Conservation (phyloP, 805 yeast species). For the Candida pseudoglaebosa region DNA sequence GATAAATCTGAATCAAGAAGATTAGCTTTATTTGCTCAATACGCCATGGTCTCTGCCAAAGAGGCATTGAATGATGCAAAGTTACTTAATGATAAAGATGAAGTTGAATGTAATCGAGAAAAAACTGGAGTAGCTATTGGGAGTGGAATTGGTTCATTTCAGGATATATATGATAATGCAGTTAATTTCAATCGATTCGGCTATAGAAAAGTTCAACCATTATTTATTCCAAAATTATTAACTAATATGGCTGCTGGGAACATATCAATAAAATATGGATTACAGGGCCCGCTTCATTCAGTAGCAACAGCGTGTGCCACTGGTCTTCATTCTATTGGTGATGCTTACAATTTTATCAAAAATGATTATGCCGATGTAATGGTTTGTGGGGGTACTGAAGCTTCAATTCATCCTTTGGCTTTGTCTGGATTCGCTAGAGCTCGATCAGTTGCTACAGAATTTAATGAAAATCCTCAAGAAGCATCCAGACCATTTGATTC, state of each 20-base stretch:
- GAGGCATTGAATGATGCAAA: conserved; percentile 75
- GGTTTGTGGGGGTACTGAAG: conserved; percentile 94
- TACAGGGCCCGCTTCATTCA: conserved; percentile 83
- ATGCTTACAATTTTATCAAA: conserved; percentile 75
- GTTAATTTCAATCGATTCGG: conserved; percentile 42
- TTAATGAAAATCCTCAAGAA: conserved; percentile 53
- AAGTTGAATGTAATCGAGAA: conserved; percentile 37
- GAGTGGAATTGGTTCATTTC: conserved; percentile 86
- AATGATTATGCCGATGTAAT: conserved; percentile 81
- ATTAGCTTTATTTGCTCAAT: conserved; percentile 69
- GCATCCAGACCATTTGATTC: conserved; percentile 89
- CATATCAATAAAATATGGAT: conserved; percentile 70
- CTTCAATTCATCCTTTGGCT: conserved; percentile 80
- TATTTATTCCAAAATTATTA: conserved; percentile 78
- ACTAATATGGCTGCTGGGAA: conserved; percentile 95
- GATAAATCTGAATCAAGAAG: conserved; percentile 51
- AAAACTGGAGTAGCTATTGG: conserved; percentile 80
- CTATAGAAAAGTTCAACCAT: conserved; percentile 73
- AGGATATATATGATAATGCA: conserved; percentile 64
- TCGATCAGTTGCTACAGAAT: conserved; percentile 65
- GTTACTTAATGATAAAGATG: conserved; percentile 10
- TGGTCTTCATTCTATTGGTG: conserved; percentile 91
- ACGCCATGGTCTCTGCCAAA: conserved; percentile 68
- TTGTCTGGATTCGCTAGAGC: conserved; percentile 91
- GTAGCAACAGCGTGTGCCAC: conserved; percentile 97